Conservation (phyloP, 176 grass and related monocot genomes). For the Saccharum officinarum region DNA sequence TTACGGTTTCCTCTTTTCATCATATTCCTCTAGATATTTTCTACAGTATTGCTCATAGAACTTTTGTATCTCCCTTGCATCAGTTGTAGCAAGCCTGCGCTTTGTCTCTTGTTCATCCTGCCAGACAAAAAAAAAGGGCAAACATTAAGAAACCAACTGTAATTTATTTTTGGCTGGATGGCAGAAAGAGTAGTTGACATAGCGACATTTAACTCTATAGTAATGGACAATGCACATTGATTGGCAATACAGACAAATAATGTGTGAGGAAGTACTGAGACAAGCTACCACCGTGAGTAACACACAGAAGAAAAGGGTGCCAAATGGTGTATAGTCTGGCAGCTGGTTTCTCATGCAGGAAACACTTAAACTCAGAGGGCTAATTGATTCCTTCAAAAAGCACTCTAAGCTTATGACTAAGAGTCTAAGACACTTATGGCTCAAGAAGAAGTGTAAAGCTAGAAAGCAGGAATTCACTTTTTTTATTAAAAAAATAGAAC, state of each 20-base stretch:
- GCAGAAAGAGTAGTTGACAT: neutral
- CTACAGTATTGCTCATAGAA: conserved; percentile 68
- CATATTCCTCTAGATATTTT: conserved; percentile 48
- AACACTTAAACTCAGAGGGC: neutral
- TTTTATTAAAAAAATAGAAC: neutral
- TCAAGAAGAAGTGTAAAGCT: neutral
- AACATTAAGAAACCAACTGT: neutral
- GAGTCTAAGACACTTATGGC: neutral
- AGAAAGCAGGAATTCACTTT: neutral
- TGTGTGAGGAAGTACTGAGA: neutral
- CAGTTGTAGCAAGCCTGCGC: conserved; percentile 35
- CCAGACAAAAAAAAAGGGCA: conserved; percentile 2
- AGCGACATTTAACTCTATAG: neutral
- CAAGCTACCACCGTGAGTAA: neutral
- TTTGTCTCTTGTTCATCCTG: conserved; percentile 72
- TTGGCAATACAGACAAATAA: neutral
- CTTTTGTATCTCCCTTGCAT: conserved; percentile 71
- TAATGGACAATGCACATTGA: neutral
- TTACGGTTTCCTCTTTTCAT: conserved; percentile 58
- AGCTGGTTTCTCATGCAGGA: neutral
- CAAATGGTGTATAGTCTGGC: neutral
- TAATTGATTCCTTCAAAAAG: neutral
- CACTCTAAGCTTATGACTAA: neutral
- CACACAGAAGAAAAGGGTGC: neutral
- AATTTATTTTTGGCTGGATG: neutral